Percentiles rank a stretch among this genome's conserved stretches.
phyloP scores from a whole-genome alignment of 176 grass and related monocot species.

The Triticum timopheevii region DNA sequence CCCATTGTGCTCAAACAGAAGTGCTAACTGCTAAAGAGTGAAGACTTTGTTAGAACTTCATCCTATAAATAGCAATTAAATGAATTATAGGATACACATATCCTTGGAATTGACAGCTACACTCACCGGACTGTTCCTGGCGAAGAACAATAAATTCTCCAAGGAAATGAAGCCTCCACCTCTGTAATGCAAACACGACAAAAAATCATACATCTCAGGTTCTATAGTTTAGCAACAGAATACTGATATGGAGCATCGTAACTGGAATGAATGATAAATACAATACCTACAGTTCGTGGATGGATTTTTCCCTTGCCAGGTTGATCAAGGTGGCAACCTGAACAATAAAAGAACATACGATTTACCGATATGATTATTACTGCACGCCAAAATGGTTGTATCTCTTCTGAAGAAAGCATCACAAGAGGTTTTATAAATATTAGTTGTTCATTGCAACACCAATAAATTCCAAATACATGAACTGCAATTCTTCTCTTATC shows the following conservation, averaged over 20 bases:
- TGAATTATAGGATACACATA: background rate
- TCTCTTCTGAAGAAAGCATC: no score
- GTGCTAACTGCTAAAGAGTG: background rate
- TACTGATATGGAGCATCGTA: background rate
- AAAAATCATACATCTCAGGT: slow-evolving; percentile 1
- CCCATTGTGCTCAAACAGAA: background rate
- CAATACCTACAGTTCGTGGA: slow-evolving; percentile 89
- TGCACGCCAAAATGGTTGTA: no score
- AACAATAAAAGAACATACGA: no score
- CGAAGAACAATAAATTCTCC: slow-evolving; percentile 13
- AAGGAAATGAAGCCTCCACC: slow-evolving; percentile 94
- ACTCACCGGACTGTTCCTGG: slow-evolving; percentile 52
- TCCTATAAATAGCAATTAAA: background rate
- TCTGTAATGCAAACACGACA: slow-evolving; percentile 43
- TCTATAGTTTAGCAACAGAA: slow-evolving; percentile 9
- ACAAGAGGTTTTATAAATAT: no score
- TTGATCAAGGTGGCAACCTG: no score
- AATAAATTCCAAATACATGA: no score
- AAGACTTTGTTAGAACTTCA: background rate
- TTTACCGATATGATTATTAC: no score
- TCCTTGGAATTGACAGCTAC: slow-evolving; percentile 9
- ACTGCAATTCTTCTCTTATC: no score
- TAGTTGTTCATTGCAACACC: no score
- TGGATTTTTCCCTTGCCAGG: slow-evolving; percentile 95
- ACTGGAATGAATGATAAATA: background rate